Base-by-base conservation (phyloP, 495 filamentous ascomycete species). In the Xylona heveae region DNA sequence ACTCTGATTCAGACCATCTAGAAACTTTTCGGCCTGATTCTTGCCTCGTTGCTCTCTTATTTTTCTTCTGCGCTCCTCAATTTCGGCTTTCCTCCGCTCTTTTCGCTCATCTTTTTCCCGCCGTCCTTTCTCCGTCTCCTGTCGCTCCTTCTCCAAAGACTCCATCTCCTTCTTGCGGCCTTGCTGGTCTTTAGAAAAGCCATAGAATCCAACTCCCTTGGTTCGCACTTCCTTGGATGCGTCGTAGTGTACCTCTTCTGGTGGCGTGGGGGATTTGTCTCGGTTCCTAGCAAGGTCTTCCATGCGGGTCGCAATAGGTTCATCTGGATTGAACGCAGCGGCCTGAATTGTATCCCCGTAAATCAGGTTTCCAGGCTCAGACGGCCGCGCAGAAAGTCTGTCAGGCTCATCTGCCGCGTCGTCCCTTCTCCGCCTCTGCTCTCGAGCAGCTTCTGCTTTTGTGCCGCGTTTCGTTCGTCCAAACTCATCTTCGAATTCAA, bases 401-500 rank as follows among this genome's bases (percentile, higher is more conserved):
- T 54, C 39, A 38, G 66, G 34, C 39, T 54, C 54, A 59, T 64
- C 36, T 24, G 30, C 35, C 45, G 9, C 49, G 41, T 24, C 9
- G 17, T 55, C 59, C 19, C 44, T 43, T 18, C 48, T 52, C 6
- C 43, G 50, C 5, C 61, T 59, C 26, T 67, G 57, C 23, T 72
- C 58, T 0, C 58, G 58, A 20, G 63, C 59, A 0, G 66, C 73
- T 31, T 83, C 60, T 0, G 66, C 60, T 20, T 59, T 57, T 2
- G 77, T 84, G 13, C 67, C 75, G 5, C 45, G 62, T 2, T 81
- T 64, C 13, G 68, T 59, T 1, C 88, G 75, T 3, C 90, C 90
- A 42, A 92, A 83, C 39, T 94, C 84, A 48, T 97, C 88, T 31
- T 71, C 65, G 49, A 75, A 91, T 30, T 90, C 81, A 4, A 94